Conservation (phyloP, 805 yeast species). For the Ogataea paradorogensis region DNA sequence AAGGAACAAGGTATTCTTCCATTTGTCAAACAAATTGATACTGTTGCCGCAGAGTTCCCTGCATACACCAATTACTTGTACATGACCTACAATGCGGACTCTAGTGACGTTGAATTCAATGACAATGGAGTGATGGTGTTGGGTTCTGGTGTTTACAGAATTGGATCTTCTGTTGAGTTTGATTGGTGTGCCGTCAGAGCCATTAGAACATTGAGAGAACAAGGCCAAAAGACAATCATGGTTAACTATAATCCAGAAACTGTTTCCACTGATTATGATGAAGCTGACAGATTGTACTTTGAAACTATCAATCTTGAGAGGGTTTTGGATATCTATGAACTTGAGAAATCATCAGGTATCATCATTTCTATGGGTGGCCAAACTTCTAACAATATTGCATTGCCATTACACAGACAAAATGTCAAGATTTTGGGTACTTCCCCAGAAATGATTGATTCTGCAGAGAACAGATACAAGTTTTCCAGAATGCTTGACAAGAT, state of each 20-base stretch:
- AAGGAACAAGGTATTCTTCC: constrained; percentile 85
- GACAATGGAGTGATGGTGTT: constrained; percentile 94
- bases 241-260: constrained; percentile 98
- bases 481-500: constrained; percentile 95
- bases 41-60: constrained; percentile 99
- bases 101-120: constrained; percentile 81
- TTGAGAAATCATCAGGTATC: constrained; percentile 88
- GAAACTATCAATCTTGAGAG: constrained; percentile 94
- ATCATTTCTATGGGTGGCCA: constrained; percentile 99
- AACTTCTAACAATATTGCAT: constrained; percentile 94
- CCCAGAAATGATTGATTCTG: constrained; percentile 97
- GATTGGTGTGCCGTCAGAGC: constrained; percentile 99
- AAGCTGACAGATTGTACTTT: constrained; percentile 93
- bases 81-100: constrained; percentile 89
- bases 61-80: constrained; percentile 93
- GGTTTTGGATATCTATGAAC: constrained; percentile 89
- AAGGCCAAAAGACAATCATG: constrained; percentile 90
- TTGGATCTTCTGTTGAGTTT: constrained; percentile 97
- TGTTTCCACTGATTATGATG: constrained; percentile 98
- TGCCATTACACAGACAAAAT: constrained; percentile 87
- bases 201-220: constrained; percentile 85
- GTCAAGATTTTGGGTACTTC: constrained; percentile 96
- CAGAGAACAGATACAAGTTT: constrained; percentile 97
- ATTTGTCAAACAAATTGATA: constrained; percentile 94
- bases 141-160: constrained; percentile 98